These are phyloP conservation scores for Hyphopichia wangnamkhiaoensis DNA, from an alignment of 1,139 yeast genomes.

Conservation along the genomic window DNA sequence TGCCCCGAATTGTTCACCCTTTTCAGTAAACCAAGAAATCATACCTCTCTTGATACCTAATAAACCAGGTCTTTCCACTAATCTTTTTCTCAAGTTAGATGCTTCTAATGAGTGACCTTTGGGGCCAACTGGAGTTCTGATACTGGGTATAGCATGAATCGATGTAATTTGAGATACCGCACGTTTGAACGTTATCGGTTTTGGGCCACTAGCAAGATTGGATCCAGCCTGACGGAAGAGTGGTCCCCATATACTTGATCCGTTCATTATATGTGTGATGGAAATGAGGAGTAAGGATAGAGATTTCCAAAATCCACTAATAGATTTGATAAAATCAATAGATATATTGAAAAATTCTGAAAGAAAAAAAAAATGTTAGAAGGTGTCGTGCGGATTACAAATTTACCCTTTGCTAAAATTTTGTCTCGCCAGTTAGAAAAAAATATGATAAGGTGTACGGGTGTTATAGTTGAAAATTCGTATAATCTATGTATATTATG, in stretches of 20 bases:
- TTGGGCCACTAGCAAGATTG: neutral
- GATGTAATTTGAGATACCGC: conserved; percentile 54
- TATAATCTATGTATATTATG: too few species aligned
- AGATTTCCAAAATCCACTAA: too few species aligned
- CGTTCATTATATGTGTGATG: neutral
- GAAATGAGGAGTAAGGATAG: too few species aligned
- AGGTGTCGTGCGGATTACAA: too few species aligned
- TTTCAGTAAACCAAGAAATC: conserved; percentile 76
- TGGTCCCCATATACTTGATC: neutral
- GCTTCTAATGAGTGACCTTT: conserved; percentile 57
- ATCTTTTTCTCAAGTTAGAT: conserved; percentile 63
- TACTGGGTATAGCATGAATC: conserved; percentile 53
- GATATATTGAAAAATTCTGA: too few species aligned
- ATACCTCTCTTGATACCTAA: conserved; percentile 85
- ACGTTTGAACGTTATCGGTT: conserved; percentile 22
- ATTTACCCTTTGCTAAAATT: too few species aligned
- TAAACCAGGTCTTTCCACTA: conserved; percentile 79
- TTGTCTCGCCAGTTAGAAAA: too few species aligned
- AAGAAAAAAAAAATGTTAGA: too few species aligned
- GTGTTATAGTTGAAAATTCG: too few species aligned
- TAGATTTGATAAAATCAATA: too few species aligned
- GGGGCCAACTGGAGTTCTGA: conserved; percentile 42
- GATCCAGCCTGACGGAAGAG: neutral
- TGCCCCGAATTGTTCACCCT: conserved; percentile 72
- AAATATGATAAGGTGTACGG: too few species aligned